Percentiles rank a stretch among this genome's conserved stretches.
phyloP scores from a whole-genome alignment of 495 filamentous ascomycete genomes.

The Penicillium crystallinum region DNA sequence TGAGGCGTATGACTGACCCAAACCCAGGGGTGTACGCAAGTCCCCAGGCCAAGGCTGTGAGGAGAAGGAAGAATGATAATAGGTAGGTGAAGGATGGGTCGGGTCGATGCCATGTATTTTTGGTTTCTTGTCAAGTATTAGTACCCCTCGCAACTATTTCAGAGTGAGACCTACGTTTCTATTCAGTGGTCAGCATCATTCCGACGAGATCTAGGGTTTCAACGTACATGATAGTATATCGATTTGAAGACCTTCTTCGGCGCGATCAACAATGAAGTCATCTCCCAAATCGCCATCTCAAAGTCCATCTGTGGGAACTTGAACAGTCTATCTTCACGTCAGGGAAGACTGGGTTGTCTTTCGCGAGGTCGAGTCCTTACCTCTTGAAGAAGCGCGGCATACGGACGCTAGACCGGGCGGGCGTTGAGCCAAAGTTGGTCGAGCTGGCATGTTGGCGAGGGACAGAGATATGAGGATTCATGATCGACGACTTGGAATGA shows the following conservation, averaged over 20 bases:
- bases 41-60: constrained; percentile 70
- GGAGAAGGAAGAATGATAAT: constrained; percentile 66
- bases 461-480: constrained; percentile 61
- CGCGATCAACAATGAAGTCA: constrained; percentile 66
- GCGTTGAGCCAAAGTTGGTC: constrained; percentile 49
- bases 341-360: background rate
- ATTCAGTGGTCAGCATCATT: constrained; percentile 12
- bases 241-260: constrained; percentile 74
- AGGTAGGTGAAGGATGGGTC: constrained; percentile 77
- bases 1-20: constrained; percentile 52
- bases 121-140: constrained; percentile 51
- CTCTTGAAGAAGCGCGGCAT: constrained; percentile 56
- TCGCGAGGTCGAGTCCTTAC: constrained; percentile 9
- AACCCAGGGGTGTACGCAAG: constrained; percentile 60
- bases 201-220: background rate
- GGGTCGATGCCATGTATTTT: constrained; percentile 72
- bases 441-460: constrained; percentile 54
- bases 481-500: constrained; percentile 23
- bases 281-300: constrained; percentile 76
- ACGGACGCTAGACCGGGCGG: constrained; percentile 47
- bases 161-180: constrained; percentile 54
- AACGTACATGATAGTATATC: constrained; percentile 68
- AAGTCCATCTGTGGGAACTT: constrained; percentile 69
- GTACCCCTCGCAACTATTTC: no score
- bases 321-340: constrained; percentile 43